Conservation (phyloP, 75 land plant genomes). For the Adiantum capillusveneris region DNA sequence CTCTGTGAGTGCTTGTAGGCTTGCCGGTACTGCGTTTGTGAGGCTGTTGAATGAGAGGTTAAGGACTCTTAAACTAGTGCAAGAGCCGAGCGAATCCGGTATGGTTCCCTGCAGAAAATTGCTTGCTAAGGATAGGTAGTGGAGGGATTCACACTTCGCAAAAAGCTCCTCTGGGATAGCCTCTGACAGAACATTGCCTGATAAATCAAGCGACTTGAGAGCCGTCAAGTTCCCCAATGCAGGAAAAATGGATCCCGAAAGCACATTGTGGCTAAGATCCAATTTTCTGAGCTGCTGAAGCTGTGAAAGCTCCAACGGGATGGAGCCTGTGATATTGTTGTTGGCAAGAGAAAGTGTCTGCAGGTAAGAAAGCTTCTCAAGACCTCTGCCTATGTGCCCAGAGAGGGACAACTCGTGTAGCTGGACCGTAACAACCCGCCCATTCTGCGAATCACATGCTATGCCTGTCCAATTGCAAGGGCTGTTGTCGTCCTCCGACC, state of each 20-base stretch:
- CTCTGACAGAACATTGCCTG: constrained; percentile 41
- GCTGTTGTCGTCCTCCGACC: constrained; percentile 70
- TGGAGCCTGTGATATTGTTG: constrained; percentile 55
- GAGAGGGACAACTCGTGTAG: constrained; percentile 61
- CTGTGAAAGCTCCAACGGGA: constrained; percentile 30
- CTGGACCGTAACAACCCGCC: constrained; percentile 44
- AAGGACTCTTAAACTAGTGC: constrained; percentile 32
- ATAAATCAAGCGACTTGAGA: constrained; percentile 44
- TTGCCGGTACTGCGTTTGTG: constrained; percentile 33
- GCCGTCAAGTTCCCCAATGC: constrained; percentile 24
- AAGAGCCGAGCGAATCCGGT: constrained; percentile 40
- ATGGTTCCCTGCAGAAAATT: constrained; percentile 41
- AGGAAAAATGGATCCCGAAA: constrained; percentile 44
- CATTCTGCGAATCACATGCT: constrained; percentile 38
- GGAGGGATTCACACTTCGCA: constrained; percentile 40
- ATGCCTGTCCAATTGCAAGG: constrained; percentile 80
- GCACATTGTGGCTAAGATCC: constrained; percentile 50
- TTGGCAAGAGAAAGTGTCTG: constrained; percentile 39
- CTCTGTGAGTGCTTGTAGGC: constrained; percentile 35
- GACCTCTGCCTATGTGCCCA: constrained; percentile 63
- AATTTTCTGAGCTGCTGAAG: constrained; percentile 26
- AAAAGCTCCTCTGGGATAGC: constrained; percentile 42
- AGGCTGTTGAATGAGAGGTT: constrained; percentile 54
- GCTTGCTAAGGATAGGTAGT: constrained; percentile 37
- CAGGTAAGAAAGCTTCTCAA: constrained; percentile 51